These are phyloP conservation scores for Lasiodiplodia theobromae DNA, from an alignment of 2,329 filamentous ascomycete species.

Conservation along the genomic window DNA sequence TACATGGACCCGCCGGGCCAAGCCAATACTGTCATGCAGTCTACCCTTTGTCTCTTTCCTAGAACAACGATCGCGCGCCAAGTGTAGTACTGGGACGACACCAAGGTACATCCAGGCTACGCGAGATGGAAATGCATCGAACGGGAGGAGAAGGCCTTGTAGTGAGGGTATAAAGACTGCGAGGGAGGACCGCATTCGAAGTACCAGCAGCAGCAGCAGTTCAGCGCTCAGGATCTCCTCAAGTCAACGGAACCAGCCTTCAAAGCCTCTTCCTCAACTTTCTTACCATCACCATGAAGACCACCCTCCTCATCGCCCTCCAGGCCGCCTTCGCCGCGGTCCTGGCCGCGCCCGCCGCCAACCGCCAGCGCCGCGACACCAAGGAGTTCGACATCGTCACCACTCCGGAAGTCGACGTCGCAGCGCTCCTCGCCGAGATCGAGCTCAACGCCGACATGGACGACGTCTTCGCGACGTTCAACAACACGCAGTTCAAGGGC, in stretches of 20 bases:
- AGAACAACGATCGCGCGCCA: slow-evolving; percentile 5
- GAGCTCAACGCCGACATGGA: slow-evolving; percentile 20
- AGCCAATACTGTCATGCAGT: slow-evolving; percentile 21
- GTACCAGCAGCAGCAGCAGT: neutral
- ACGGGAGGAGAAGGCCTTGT: neutral
- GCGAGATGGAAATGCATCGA: neutral
- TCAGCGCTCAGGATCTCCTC: slow-evolving; percentile 5
- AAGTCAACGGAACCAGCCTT: neutral
- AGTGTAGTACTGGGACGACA: neutral
- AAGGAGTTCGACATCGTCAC: slow-evolving; percentile 26
- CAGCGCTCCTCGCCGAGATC: neutral
- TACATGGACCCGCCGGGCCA: neutral
- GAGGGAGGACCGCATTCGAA: neutral
- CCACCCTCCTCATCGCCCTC: slow-evolving; percentile 10
- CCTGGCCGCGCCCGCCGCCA: slow-evolving; percentile 14
- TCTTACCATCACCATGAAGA: slow-evolving; percentile 3
- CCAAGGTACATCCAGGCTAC: slow-evolving; percentile 1
- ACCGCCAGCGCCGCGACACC: neutral
- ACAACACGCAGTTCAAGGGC: slow-evolving; percentile 28
- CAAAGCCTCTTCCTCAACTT: too few species aligned
- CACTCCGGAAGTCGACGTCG: neutral
- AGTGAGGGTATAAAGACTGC: neutral
- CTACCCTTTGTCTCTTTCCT: slow-evolving; percentile 7
- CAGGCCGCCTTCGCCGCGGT: neutral
- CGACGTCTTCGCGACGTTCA: slow-evolving; percentile 18